Evolutionary conservation across 2,329 filamentous ascomycete genomes (phyloP).

Genomic region (Colletotrichum scovillei): DNA sequence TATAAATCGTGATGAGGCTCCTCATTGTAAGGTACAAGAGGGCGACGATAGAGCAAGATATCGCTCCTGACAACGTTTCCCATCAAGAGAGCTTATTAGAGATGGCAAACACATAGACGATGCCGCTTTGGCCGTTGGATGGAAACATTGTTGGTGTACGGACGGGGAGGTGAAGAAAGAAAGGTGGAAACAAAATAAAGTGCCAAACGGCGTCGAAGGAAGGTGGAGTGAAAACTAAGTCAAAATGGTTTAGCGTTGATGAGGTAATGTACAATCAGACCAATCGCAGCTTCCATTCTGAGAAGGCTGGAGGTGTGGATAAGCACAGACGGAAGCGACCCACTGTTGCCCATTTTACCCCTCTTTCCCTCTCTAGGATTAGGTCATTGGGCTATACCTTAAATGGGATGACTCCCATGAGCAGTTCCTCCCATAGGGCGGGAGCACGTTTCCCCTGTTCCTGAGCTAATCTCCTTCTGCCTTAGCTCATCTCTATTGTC

Average conservation of each 20-base stretch:
- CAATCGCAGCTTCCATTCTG: background rate
- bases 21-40: background rate
- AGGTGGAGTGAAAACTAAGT: background rate
- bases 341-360: conserved; percentile 22
- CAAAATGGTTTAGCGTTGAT: background rate
- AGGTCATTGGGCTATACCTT: background rate
- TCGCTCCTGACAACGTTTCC: background rate
- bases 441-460: conserved; percentile 9
- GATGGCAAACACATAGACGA: too few relatives aligned
- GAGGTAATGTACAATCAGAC: background rate
- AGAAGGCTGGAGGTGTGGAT: background rate
- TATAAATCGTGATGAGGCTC: too few relatives aligned
- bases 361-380: conserved; percentile 18
- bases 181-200: background rate
- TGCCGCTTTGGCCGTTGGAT: background rate
- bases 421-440: conserved; percentile 11
- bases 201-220: background rate
- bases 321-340: conserved; percentile 13
- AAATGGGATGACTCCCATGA: background rate
- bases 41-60: background rate
- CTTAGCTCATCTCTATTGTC: conserved; percentile 18
- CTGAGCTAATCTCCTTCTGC: conserved; percentile 8
- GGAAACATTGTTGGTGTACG: background rate
- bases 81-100: too few relatives aligned
- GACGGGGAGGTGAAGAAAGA: background rate